phyloP scores from a whole-genome alignment of 2,329 filamentous ascomycete species.

The Fusarium metavorans region DNA sequence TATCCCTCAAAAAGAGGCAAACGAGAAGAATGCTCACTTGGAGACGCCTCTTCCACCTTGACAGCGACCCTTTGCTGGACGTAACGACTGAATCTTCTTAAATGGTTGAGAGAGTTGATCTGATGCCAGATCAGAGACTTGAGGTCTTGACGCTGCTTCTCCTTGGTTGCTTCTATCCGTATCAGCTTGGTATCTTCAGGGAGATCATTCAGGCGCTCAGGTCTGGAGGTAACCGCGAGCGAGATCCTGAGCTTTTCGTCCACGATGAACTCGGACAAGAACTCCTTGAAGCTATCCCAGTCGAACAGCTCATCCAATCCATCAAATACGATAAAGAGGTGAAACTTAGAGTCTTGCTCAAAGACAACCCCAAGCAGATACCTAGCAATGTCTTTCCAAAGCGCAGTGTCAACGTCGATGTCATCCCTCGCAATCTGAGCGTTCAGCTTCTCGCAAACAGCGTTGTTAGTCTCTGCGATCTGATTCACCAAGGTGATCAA shows the following conservation, averaged over 20 bases:
- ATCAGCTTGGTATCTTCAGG: constrained; percentile 13
- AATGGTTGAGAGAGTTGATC: constrained; percentile 38
- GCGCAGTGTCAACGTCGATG: not conserved
- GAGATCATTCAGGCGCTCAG: constrained; percentile 13
- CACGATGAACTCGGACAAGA: not conserved
- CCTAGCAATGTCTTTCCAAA: not conserved
- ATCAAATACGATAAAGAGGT: constrained; percentile 3
- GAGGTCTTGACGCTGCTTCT: constrained; percentile 46
- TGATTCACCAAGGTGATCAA: constrained; percentile 47
- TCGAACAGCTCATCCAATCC: constrained; percentile 13
- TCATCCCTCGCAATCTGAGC: constrained; percentile 44
- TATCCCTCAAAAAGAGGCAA: not conserved
- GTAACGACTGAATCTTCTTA: constrained; percentile 44
- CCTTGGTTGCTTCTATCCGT: constrained; percentile 38
- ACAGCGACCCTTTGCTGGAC: constrained; percentile 45
- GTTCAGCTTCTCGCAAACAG: constrained; percentile 47
- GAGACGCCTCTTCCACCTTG: constrained; percentile 46
- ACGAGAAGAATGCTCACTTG: constrained; percentile 40
- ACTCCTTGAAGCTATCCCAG: not conserved
- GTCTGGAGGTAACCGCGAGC: constrained; percentile 43
- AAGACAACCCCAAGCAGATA: not conserved
- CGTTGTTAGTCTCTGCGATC: constrained; percentile 45
- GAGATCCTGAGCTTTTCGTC: constrained; percentile 33
- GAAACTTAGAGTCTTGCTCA: not conserved
- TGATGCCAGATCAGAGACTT: constrained; percentile 43